Conservation (phyloP, 1,284 basidiomycete genomes). For the Nidula niveotomentosa region DNA sequence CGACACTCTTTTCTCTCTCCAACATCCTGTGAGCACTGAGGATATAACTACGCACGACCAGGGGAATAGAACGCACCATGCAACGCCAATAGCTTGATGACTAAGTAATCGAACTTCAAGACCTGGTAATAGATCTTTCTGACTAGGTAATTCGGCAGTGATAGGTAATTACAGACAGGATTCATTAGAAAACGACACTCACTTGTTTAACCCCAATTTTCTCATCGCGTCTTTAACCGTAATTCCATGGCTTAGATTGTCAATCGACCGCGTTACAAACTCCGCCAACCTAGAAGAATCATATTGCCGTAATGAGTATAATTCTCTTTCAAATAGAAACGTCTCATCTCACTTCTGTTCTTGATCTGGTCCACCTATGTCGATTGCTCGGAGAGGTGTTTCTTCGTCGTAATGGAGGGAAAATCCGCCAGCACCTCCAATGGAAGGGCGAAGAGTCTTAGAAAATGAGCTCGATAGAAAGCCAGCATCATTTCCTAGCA, state of each 20-base stretch:
- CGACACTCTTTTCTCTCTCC: slow-evolving; percentile 46
- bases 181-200: neutral
- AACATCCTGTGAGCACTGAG: slow-evolving; percentile 49
- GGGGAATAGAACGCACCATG: slow-evolving; percentile 43
- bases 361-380: slow-evolving; percentile 47
- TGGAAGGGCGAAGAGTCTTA: neutral
- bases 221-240: slow-evolving; percentile 51
- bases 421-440: slow-evolving; percentile 25
- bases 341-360: slow-evolving; percentile 30
- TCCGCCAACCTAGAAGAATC: slow-evolving; percentile 46
- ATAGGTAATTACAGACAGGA: neutral
- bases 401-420: slow-evolving; percentile 43
- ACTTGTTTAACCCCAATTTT: slow-evolving; percentile 49
- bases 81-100: slow-evolving; percentile 74
- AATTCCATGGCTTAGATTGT: slow-evolving; percentile 51
- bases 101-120: slow-evolving; percentile 66
- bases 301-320: neutral
- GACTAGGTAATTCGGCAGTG: slow-evolving; percentile 24
- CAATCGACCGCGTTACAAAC: slow-evolving; percentile 56
- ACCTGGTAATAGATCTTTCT: slow-evolving; percentile 54
- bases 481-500: neutral
- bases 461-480: neutral
- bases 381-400: slow-evolving; percentile 39
- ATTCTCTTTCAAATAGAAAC: neutral
- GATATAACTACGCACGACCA: neutral